Conservation (phyloP, 441 rosid genomes). For the Viola pubescens region DNA sequence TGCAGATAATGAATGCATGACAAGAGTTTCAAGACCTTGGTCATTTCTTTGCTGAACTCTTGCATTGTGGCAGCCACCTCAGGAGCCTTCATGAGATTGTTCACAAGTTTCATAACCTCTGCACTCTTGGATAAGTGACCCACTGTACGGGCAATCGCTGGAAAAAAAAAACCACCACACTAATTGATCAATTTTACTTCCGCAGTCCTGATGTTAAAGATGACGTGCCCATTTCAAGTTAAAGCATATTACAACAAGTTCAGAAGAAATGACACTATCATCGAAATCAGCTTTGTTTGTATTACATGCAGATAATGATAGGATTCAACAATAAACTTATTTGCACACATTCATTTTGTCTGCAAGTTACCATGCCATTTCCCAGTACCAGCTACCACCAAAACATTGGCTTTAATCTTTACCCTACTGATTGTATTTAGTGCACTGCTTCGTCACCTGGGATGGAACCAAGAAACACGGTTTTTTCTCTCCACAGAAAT, state of each 20-base stretch:
- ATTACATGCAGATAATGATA: background rate
- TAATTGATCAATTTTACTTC: background rate
- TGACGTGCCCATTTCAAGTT: background rate
- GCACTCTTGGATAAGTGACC: constrained; percentile 88
- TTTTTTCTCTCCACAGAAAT: background rate
- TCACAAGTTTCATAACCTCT: constrained; percentile 95
- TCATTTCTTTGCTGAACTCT: constrained; percentile 94
- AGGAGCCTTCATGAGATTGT: constrained; percentile 91
- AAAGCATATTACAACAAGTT: background rate
- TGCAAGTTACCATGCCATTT: background rate
- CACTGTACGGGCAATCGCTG: constrained; percentile 88
- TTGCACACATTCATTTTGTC: background rate
- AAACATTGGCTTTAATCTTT: background rate
- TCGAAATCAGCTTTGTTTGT: background rate
- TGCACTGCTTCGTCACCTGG: background rate
- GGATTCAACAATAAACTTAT: too few relatives aligned
- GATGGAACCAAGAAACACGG: background rate
- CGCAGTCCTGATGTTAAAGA: too few relatives aligned
- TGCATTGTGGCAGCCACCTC: constrained; percentile 85
- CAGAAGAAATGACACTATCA: background rate
- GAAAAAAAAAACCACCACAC: constrained; percentile 17
- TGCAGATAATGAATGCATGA: background rate
- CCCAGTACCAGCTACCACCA: background rate
- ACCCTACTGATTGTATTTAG: background rate
- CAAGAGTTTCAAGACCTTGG: constrained; percentile 41